A percentile compares a stretch with the other conserved stretches of the same genome.
Evolutionary conservation across 306 rosid species (phyloP).

Genomic region (Oemleria cerasiformis): DNA sequence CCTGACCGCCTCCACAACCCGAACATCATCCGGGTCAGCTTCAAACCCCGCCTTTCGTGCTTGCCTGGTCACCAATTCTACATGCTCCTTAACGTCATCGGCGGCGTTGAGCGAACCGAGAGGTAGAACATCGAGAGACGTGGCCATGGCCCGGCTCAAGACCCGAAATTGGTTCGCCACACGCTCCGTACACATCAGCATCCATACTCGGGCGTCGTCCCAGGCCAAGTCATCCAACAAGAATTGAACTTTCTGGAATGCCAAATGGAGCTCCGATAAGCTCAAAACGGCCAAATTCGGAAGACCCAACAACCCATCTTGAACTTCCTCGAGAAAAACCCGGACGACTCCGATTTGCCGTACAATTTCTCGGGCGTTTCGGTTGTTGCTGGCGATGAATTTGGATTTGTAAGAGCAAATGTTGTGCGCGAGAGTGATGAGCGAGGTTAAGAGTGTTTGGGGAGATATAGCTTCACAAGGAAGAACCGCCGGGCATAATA

Average conservation of each 20-base stretch:
- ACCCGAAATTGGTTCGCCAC: slow-evolving; percentile 49
- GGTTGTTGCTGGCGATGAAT: slow-evolving; percentile 43
- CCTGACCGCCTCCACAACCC: slow-evolving; percentile 28
- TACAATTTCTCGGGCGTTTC: slow-evolving; percentile 43
- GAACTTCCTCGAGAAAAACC: slow-evolving; percentile 53
- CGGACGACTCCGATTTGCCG: slow-evolving; percentile 48
- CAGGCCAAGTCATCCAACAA: slow-evolving; percentile 53
- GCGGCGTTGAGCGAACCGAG: slow-evolving; percentile 29
- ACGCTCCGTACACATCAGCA: slow-evolving; percentile 57
- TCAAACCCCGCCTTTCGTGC: slow-evolving; percentile 43
- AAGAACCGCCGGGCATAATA: slow-evolving; percentile 68
- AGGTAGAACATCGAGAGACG: slow-evolving; percentile 59
- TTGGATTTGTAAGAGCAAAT: slow-evolving; percentile 38
- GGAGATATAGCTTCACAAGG: slow-evolving; percentile 44
- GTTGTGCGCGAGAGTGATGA: slow-evolving; percentile 33
- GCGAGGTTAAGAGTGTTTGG: slow-evolving; percentile 44
- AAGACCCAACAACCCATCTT: slow-evolving; percentile 19
- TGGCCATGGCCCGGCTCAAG: slow-evolving; percentile 43
- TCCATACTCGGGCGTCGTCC: slow-evolving; percentile 52
- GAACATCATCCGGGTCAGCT: slow-evolving; percentile 47
- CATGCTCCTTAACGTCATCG: slow-evolving; percentile 47
- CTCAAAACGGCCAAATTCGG: slow-evolving; percentile 33
- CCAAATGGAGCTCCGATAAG: slow-evolving; percentile 64
- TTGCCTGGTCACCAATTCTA: slow-evolving; percentile 49
- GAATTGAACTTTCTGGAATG: slow-evolving; percentile 60